phyloP scores from a whole-genome alignment of 2,329 filamentous ascomycete genomes.

The Penicillium sp. region DNA sequence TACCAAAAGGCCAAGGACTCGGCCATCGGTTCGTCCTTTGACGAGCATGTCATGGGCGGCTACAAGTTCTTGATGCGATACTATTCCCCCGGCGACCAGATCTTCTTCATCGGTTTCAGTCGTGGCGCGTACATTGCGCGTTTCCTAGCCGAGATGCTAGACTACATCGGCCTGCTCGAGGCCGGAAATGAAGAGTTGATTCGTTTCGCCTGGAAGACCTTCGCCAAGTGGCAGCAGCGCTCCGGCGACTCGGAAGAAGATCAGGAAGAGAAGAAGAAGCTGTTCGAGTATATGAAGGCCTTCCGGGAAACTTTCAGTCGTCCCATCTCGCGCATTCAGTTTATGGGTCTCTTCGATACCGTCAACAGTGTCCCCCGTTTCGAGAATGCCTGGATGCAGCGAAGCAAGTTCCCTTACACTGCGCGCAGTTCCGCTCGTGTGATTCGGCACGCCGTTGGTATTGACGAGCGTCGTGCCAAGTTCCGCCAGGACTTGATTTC shows the following conservation, averaged over 20 bases:
- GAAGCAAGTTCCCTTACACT: slow-evolving; percentile 64
- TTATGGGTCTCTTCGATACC: slow-evolving; percentile 75
- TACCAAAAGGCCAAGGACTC: slow-evolving; percentile 54
- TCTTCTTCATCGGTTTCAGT: slow-evolving; percentile 70
- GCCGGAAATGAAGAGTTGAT: slow-evolving; percentile 84
- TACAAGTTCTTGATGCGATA: slow-evolving; percentile 75
- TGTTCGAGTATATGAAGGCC: slow-evolving; percentile 69
- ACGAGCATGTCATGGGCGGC: slow-evolving; percentile 75
- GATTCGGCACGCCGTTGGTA: slow-evolving; percentile 54
- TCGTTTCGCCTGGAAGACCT: slow-evolving; percentile 68
- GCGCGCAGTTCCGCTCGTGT: slow-evolving; percentile 51
- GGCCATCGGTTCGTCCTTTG: slow-evolving; percentile 73
- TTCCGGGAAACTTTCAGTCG: slow-evolving; percentile 78
- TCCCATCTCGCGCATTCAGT: slow-evolving; percentile 66
- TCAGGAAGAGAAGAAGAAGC: slow-evolving; percentile 39
- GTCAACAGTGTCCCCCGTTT: slow-evolving; percentile 76
- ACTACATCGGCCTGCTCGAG: slow-evolving; percentile 71
- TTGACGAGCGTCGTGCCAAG: slow-evolving; percentile 55
- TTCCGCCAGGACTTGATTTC: slow-evolving; percentile 55
- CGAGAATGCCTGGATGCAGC: slow-evolving; percentile 66
- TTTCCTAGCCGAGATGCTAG: slow-evolving; percentile 77
- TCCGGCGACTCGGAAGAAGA: slow-evolving; percentile 27
- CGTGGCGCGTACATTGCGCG: slow-evolving; percentile 68
- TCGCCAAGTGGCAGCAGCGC: slow-evolving; percentile 41
- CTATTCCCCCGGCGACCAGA: slow-evolving; percentile 56